Evolutionary conservation across 1,139 yeast species (phyloP).

Genomic region (Pichia sp.): DNA sequence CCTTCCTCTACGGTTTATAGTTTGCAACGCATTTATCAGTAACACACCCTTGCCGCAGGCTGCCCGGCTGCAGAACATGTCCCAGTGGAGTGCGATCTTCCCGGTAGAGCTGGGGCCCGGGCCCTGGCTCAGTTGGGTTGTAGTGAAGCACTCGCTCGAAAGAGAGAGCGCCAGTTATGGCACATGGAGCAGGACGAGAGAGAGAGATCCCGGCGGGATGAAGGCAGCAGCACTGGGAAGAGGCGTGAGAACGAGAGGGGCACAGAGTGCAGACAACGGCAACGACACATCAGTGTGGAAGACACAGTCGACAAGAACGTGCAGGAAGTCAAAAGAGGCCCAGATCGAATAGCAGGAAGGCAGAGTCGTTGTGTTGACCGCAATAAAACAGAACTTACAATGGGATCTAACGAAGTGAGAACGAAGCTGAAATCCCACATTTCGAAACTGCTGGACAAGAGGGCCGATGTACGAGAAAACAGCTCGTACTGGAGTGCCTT

Average conservation of each 20-base stretch:
- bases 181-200: not conserved
- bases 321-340: not conserved
- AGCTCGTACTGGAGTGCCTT: constrained; percentile 55
- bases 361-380: not conserved
- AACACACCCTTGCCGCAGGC: no score
- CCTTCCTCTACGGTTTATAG: not conserved
- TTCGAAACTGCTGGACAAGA: constrained; percentile 56
- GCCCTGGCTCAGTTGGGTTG: not conserved
- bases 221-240: not conserved
- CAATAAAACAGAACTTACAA: constrained; percentile 25
- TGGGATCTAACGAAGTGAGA: constrained; percentile 74
- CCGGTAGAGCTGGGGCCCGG: not conserved
- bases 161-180: not conserved
- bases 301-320: not conserved
- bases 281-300: not conserved
- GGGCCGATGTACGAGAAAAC: constrained; percentile 39
- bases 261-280: not conserved
- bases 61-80: no score
- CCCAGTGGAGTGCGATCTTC: no score
- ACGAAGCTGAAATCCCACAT: constrained; percentile 58
- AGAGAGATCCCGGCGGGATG: not conserved
- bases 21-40: not conserved
- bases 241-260: not conserved
- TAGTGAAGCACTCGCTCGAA: not conserved
- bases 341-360: not conserved